These are phyloP conservation scores for Microsporum audouinii DNA, from an alignment of 2,329 filamentous ascomycete genomes.

Conservation along the genomic window DNA sequence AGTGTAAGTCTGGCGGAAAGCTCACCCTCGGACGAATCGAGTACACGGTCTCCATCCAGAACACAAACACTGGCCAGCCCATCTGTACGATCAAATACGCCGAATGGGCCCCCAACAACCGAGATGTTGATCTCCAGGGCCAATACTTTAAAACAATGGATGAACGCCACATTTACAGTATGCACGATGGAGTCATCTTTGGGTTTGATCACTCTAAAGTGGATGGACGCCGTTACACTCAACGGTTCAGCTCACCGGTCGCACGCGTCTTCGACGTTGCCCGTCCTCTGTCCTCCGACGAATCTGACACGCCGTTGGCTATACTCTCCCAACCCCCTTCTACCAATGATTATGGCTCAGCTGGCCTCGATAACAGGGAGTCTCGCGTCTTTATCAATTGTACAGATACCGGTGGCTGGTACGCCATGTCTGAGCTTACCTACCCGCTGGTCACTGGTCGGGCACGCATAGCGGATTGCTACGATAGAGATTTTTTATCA, in stretches of 20 bases:
- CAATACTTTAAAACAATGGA: slow-evolving; percentile 76
- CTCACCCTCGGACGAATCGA: slow-evolving; percentile 77
- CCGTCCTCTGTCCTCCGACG: slow-evolving; percentile 56
- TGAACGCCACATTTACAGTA: slow-evolving; percentile 76
- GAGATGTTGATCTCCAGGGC: slow-evolving; percentile 71
- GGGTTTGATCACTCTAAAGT: slow-evolving; percentile 58
- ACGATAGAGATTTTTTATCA: slow-evolving; percentile 40
- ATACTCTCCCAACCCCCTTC: slow-evolving; percentile 72
- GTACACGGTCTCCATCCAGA: slow-evolving; percentile 78
- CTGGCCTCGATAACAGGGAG: slow-evolving; percentile 40
- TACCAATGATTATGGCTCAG: slow-evolving; percentile 21
- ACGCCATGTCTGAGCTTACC: slow-evolving; percentile 72
- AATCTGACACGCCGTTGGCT: slow-evolving; percentile 64
- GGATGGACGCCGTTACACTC: slow-evolving; percentile 50
- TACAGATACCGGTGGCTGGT: slow-evolving; percentile 81
- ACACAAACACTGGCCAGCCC: slow-evolving; percentile 56
- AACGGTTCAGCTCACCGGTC: slow-evolving; percentile 64
- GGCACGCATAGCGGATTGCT: slow-evolving; percentile 47
- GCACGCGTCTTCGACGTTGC: slow-evolving; percentile 83
- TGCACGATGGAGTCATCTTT: slow-evolving; percentile 72
- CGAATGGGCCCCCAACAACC: slow-evolving; percentile 90
- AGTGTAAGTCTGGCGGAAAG: slow-evolving; percentile 69
- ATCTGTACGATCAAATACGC: slow-evolving; percentile 87
- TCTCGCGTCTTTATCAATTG: slow-evolving; percentile 74
- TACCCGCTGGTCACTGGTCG: slow-evolving; percentile 77